Percentiles rank a stretch among this genome's conserved stretches.
Evolutionary conservation across 352 stramenopile species (phyloP).

Genomic region (Phytophthora foliorum): DNA sequence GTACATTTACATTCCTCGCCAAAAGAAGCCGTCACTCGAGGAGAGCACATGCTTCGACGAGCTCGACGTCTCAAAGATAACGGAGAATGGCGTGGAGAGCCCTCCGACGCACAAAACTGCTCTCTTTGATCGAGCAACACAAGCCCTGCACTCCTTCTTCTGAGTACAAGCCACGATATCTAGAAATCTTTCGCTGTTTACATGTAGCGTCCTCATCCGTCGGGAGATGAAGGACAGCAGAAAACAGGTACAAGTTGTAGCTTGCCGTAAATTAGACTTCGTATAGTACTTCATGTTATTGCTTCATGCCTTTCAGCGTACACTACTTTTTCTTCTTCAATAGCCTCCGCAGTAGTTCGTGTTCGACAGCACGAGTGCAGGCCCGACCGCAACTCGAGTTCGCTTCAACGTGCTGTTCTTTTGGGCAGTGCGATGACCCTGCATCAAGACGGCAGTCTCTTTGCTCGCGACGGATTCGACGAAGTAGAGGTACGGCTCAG

Average conservation of each 20-base stretch:
- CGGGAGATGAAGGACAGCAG: constrained; percentile 18
- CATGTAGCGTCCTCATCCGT: constrained; percentile 18
- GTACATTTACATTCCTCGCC: constrained; percentile 36
- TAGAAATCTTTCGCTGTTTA: not conserved
- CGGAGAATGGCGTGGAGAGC: constrained; percentile 9
- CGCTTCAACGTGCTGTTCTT: constrained; percentile 53
- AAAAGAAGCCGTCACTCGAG: constrained; percentile 4
- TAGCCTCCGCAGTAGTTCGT: constrained; percentile 68
- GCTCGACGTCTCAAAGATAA: constrained; percentile 22
- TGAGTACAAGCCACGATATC: constrained; percentile 5
- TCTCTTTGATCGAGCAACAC: constrained; percentile 26
- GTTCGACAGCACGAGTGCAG: constrained; percentile 49
- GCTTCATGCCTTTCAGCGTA: not conserved
- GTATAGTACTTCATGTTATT: constrained; percentile 10
- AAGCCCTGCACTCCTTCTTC: constrained; percentile 28
- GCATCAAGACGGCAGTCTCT: constrained; percentile 47
- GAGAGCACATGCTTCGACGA: constrained; percentile 19
- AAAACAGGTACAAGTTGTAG: not conserved
- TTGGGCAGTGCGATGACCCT: constrained; percentile 33
- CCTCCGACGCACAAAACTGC: constrained; percentile 5
- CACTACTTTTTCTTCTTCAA: constrained; percentile 32
- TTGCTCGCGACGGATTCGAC: constrained; percentile 51
- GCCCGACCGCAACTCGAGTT: constrained; percentile 56
- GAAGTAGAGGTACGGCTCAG: constrained; percentile 62
- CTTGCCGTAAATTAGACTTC: constrained; percentile 11